Conservation (phyloP, 345 rosid species). For the Populus simonii region DNA sequence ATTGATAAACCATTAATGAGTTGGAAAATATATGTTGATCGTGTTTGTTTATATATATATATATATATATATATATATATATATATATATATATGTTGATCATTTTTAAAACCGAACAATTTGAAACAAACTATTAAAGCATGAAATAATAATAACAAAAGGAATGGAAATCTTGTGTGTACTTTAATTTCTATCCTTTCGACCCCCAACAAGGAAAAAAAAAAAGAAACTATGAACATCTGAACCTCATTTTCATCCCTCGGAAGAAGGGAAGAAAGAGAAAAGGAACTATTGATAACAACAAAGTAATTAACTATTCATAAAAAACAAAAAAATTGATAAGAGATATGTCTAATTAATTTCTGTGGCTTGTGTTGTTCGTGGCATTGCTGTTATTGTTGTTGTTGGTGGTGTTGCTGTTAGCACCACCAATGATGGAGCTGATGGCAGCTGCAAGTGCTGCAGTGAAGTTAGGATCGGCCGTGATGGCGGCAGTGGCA, state of each 20-base stretch:
- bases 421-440: constrained; percentile 63
- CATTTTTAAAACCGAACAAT: constrained; percentile 1
- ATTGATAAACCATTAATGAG: no score
- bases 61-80: no score
- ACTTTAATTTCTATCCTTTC: background rate
- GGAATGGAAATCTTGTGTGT: constrained; percentile 25
- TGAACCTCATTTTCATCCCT: constrained; percentile 25
- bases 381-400: constrained; percentile 19
- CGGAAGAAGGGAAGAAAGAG: constrained; percentile 11
- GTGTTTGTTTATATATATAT: constrained; percentile 17
- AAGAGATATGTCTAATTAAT: constrained; percentile 11
- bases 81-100: background rate
- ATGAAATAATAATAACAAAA: constrained; percentile 19
- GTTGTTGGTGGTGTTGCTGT: constrained; percentile 19
- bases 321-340: background rate
- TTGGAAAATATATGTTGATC: background rate
- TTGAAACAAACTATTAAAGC: constrained; percentile 11
- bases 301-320: background rate
- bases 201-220: constrained; percentile 10
- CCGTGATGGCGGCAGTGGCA: constrained; percentile 81
- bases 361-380: constrained; percentile 31
- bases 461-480: constrained; percentile 90
- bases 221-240: constrained; percentile 33
- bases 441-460: constrained; percentile 89
- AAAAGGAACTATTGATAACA: background rate